A percentile compares a stretch with the other conserved stretches of the same genome.
Conservation (phyloP, 2,329 filamentous ascomycete species). For the Beauveria rudraprayagi region DNA sequence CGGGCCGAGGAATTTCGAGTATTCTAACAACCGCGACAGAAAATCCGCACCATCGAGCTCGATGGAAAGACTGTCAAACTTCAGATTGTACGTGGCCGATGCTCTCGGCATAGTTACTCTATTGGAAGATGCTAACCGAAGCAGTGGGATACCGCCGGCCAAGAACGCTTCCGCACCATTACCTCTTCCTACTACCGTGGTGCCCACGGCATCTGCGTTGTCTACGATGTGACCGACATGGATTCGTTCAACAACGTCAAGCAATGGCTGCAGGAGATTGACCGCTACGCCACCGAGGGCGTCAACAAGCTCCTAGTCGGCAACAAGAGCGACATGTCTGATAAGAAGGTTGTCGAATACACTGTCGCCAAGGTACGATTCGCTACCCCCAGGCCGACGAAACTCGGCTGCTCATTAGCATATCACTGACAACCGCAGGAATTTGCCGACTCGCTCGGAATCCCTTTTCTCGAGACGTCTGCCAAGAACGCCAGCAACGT, state of each 20-base stretch:
- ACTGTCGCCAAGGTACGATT: slow-evolving; percentile 90
- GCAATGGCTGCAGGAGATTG: slow-evolving; percentile 99
- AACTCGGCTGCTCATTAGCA: not conserved
- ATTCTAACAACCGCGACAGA: slow-evolving; percentile 43
- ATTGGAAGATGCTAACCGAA: not conserved
- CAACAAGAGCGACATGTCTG: slow-evolving; percentile 99
- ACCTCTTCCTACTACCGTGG: slow-evolving; percentile 99
- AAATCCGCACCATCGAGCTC: slow-evolving; percentile 99
- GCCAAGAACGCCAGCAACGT: slow-evolving; percentile 99
- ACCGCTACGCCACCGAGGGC: slow-evolving; percentile 96
- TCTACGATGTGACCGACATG: slow-evolving; percentile 99
- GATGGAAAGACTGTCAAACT: slow-evolving; percentile 99
- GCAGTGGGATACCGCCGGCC: slow-evolving; percentile 97
- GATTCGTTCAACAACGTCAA: slow-evolving; percentile 99
- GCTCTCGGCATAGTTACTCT: not conserved
- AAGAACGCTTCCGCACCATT: slow-evolving; percentile 99
- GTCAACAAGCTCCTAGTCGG: slow-evolving; percentile 99
- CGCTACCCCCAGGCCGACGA: not conserved
- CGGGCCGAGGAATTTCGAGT: not conserved
- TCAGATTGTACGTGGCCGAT: slow-evolving; percentile 72
- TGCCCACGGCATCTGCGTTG: slow-evolving; percentile 97
- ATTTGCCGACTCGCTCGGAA: slow-evolving; percentile 96
- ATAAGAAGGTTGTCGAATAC: slow-evolving; percentile 99
- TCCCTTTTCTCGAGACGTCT: slow-evolving; percentile 98
- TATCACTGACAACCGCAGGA: slow-evolving; percentile 51